These are phyloP conservation scores for Trichosporon sp. DNA, from an alignment of 1,284 basidiomycete genomes.

Conservation along the genomic window DNA sequence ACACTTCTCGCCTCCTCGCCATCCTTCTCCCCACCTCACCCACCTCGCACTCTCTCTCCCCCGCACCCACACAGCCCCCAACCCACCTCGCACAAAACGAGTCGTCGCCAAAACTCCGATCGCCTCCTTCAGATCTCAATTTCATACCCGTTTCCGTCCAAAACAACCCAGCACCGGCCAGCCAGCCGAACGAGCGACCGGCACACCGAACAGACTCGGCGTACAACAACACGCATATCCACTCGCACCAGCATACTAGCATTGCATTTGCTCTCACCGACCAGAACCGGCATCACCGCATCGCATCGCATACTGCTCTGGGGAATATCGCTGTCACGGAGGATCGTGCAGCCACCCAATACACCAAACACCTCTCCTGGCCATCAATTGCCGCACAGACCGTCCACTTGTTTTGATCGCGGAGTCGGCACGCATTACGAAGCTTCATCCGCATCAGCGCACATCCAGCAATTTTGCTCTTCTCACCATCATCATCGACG, in stretches of 20 bases:
- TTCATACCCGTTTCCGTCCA: neutral
- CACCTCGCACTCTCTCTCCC: neutral
- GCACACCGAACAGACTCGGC: neutral
- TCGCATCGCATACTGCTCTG: neutral
- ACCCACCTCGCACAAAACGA: neutral
- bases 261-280: neutral
- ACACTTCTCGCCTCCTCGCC: neutral
- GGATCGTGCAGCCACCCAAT: slow-evolving; percentile 4
- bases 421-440: neutral
- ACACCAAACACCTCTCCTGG: neutral
- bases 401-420: neutral
- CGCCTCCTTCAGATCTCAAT: neutral
- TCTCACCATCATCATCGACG: neutral
- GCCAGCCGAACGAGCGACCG: neutral
- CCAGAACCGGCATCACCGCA: neutral
- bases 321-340: neutral
- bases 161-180: neutral
- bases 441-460: neutral
- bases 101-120: neutral
- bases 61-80: neutral
- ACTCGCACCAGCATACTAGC: neutral
- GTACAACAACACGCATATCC: neutral
- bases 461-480: neutral
- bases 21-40: neutral
- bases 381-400: slow-evolving; percentile 3